Evolutionary conservation across 345 rosid genomes (phyloP).

Genomic region (Citrus inodora): DNA sequence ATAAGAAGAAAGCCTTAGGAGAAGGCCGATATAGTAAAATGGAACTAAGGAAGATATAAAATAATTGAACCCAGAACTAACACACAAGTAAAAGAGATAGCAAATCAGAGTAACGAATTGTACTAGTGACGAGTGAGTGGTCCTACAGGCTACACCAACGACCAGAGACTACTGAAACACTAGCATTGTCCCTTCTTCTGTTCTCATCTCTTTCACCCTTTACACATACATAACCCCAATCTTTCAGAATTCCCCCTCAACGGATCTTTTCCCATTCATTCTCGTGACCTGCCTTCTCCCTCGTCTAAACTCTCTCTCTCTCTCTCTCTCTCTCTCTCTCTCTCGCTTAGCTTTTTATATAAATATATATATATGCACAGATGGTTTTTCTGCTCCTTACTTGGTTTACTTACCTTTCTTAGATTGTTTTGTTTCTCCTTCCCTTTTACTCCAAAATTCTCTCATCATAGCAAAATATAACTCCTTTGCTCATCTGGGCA

Average conservation of each 20-base stretch:
- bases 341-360: neutral
- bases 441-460: neutral
- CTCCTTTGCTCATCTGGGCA: slow-evolving; percentile 2
- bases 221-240: neutral
- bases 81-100: neutral
- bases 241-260: neutral
- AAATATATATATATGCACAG: neutral
- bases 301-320: neutral
- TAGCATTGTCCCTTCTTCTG: slow-evolving; percentile 48
- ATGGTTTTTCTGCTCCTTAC: slow-evolving; percentile 8
- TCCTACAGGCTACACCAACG: slow-evolving; percentile 13
- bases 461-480: too few relatives aligned
- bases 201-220: slow-evolving; percentile 9
- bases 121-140: neutral
- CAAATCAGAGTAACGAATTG: neutral
- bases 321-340: slow-evolving; percentile 5
- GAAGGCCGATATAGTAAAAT: slow-evolving; percentile 26
- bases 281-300: slow-evolving; percentile 13
- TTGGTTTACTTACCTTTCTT: slow-evolving; percentile 24
- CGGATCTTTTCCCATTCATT: slow-evolving; percentile 16
- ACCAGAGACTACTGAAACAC: slow-evolving; percentile 28
- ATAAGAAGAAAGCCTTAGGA: neutral
- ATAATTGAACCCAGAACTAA: slow-evolving; percentile 19
- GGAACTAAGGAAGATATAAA: neutral
- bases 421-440: slow-evolving; percentile 1